Base-by-base conservation (phyloP, 805 yeast genomes). In the Scheffersomyces amazonensis region DNA sequence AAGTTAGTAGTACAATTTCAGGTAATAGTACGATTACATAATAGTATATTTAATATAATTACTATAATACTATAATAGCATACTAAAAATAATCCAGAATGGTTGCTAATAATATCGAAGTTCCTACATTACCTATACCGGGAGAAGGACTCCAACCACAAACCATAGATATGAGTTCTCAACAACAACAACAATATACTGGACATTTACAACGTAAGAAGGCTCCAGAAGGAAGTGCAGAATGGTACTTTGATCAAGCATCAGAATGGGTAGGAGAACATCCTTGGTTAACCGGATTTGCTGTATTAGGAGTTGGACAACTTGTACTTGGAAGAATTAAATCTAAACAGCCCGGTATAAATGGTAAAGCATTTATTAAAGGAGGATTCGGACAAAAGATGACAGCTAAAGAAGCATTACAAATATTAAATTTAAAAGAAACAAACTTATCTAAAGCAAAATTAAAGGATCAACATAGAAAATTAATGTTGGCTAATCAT, bases 371-470 rank as follows among this genome's bases (percentile, higher is more conserved):
- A 16, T 91, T 81, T 54, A 67, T 73, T 56, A 87, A 81, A 58
- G 99, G 98, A 40, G 87, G 96, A 1, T 91, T 91, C 64, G 96
- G 90, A 25, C 60, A 78, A n/a, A 93, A 91, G 61, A 88, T 91
- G 96, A 75, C 76, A 41, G 82, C 90, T 32, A 82, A 78, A 50
- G 99, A 91, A 58, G 97, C 97, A 3, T 71, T 89, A 43, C 89
- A 79, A 56, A 86, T 91, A 21, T 75, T 91, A 50, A 85, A 83
- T 53, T 68, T 89, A 51, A 81, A 76, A 47, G 93, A 85, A 58
- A 69, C 78, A 25, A 79, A 75, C 16, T 63, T 81, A 53, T 71
- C 77, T 30, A 80, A 77, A 60, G 75, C 80, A 42, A 81, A 73
- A 52, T 70, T 89, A 53, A 83, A 84, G 56, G 88, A 83, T 44